Base-by-base conservation (phyloP, 306 rosid species). In the Crotalaria pallida region DNA sequence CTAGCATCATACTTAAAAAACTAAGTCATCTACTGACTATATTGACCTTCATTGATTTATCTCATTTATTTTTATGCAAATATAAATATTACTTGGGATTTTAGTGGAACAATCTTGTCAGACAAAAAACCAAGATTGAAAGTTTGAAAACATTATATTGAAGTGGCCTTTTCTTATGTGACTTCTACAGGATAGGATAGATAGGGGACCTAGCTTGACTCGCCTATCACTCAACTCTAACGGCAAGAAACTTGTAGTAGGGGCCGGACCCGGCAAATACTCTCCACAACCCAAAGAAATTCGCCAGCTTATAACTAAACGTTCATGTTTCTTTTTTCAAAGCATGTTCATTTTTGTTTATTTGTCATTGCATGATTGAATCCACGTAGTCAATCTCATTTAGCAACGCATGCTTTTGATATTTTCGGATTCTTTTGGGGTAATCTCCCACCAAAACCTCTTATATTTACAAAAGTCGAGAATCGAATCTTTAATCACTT, bases 251-350 rank as follows among this genome's bases (percentile, higher is more conserved):
- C 53, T 44, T 67, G 19, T 12, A 17, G 87, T 82, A 80, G 90
- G 94, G 95, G 87, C 89, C 88, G 58, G 72, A 45, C 67, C 78
- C 79, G 80, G 15, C 66, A 68, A 81, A 72, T 69, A 71, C 90
- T 85, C 85, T 65, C 77, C 24, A 27, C 36, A 41, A 36, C 73
- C 55, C 38, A 72, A 62, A 58, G 0, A 29, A 53, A 72, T 41
- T 34, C 76, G 72, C 58, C 66, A 67, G 10, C 53, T 53, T 7
- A n/a, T n/a, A 34, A 34, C 10, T 33, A 33, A 3, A 27, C 7
- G 10, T 34, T 36, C 43, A 36, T 9, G 10, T 34, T 34, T 26
- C 4, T 4, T 1, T 29, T 29, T 29, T 4, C 6, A 29, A n/a
- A n/a, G n/a, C n/a, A n/a, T n/a, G n/a, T n/a, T n/a, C n/a, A n/a